These are phyloP conservation scores for Dalbergia oliveri DNA, from an alignment of 306 rosid genomes.

Conservation along the genomic window DNA sequence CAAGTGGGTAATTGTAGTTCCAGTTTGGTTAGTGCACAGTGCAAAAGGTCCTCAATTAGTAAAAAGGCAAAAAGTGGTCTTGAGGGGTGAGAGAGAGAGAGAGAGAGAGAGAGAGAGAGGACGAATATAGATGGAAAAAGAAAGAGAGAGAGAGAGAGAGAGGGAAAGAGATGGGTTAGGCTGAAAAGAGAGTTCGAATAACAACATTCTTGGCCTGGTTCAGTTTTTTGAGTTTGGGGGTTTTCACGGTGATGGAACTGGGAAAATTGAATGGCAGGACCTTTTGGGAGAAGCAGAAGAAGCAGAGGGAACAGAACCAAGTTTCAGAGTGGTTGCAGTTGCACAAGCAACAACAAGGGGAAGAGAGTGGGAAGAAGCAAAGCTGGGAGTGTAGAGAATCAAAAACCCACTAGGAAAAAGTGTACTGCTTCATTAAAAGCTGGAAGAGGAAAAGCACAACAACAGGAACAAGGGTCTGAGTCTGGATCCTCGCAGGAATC, in stretches of 20 bases:
- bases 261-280: conserved; percentile 72
- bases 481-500: conserved; percentile 90
- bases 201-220: conserved; percentile 38
- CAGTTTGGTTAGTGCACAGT: conserved; percentile 36
- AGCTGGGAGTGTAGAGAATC: conserved; percentile 38
- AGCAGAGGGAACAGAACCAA: conserved; percentile 42
- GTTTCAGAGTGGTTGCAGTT: conserved; percentile 59
- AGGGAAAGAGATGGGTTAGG: conserved; percentile 76
- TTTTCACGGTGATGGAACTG: conserved; percentile 63
- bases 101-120: background rate
- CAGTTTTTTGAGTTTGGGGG: conserved; percentile 28
- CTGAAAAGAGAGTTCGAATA: conserved; percentile 37
- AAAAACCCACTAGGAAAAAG: conserved; percentile 39
- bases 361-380: conserved; percentile 31
- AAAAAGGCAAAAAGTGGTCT: conserved; percentile 49
- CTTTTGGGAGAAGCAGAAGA: conserved; percentile 60
- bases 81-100: too few relatives aligned
- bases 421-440: conserved; percentile 57
- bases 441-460: conserved; percentile 66
- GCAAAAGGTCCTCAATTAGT: conserved; percentile 46
- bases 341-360: conserved; percentile 46
- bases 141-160: conserved; percentile 26
- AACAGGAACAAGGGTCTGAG: conserved; percentile 53
- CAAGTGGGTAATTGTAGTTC: conserved; percentile 51
- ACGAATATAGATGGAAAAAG: background rate